A percentile compares a stretch with the other conserved stretches of the same genome.
These are phyloP conservation scores for Acacia confusa DNA, from an alignment of 306 rosid genomes.

Conservation along the genomic window DNA sequence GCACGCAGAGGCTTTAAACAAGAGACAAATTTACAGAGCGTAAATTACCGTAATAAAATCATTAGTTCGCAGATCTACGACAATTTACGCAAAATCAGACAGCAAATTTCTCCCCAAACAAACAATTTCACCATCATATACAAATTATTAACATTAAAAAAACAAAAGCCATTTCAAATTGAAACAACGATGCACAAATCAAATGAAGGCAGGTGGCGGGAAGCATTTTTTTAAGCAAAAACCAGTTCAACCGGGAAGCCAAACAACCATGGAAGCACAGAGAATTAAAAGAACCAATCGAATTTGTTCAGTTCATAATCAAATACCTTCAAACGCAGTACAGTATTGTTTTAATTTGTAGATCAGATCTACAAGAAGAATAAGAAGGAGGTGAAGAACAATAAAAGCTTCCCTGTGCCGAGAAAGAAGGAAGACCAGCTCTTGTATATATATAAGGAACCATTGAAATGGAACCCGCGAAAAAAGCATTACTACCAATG, in stretches of 20 bases:
- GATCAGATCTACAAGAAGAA: slow-evolving; percentile 32
- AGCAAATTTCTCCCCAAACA: slow-evolving; percentile 29
- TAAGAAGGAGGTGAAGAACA: neutral
- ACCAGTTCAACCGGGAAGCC: neutral
- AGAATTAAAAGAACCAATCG: neutral
- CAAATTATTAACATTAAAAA: neutral
- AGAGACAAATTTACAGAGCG: slow-evolving; percentile 4
- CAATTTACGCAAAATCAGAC: neutral
- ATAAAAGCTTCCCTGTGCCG: slow-evolving; percentile 12
- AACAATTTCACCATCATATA: neutral
- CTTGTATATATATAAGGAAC: slow-evolving; percentile 15
- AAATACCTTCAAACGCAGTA: slow-evolving; percentile 15
- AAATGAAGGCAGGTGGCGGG: neutral
- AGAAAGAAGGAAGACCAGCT: slow-evolving; percentile 23
- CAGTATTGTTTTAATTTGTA: neutral
- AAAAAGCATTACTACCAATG: neutral
- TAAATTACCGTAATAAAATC: neutral
- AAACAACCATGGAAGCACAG: neutral
- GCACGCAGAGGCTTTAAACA: neutral
- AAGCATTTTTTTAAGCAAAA: neutral
- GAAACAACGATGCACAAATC: neutral
- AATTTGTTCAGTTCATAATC: neutral
- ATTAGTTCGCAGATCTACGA: slow-evolving; percentile 39
- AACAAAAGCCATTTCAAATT: neutral
- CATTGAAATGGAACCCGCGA: slow-evolving; percentile 30